A percentile compares a stretch with the other conserved stretches of the same genome.
These are phyloP conservation scores for Calonectria hongkongensis DNA, from an alignment of 2,329 filamentous ascomycete species.

Conservation along the genomic window DNA sequence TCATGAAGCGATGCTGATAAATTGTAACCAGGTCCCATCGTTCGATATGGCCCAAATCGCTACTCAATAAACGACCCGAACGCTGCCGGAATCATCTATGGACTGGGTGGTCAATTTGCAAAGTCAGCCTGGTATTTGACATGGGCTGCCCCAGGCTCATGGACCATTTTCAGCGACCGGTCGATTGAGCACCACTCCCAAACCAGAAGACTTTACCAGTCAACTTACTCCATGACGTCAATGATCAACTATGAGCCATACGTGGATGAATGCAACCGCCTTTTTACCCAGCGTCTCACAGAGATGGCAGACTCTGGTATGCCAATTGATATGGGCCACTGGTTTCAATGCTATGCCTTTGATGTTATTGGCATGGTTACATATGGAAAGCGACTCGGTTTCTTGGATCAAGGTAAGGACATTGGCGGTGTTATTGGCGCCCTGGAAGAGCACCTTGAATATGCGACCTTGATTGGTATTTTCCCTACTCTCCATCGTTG, in stretches of 20 bases:
- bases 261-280: conserved; percentile 57
- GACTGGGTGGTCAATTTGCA: conserved; percentile 54
- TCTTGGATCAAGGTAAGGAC: conserved; percentile 60
- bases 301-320: conserved; percentile 50
- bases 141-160: conserved; percentile 49
- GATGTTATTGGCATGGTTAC: conserved; percentile 63
- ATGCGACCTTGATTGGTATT: conserved; percentile 52
- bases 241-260: conserved; percentile 59
- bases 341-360: conserved; percentile 64
- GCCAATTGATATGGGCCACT: conserved; percentile 57
- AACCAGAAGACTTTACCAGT: conserved; percentile 55
- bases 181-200: conserved; percentile 53
- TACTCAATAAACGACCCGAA: conserved; percentile 66
- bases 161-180: conserved; percentile 57
- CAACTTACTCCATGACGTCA: conserved; percentile 58
- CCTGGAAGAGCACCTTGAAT: conserved; percentile 51
- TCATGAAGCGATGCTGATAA: not conserved
- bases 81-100: conserved; percentile 62
- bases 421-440: conserved; percentile 53
- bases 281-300: conserved; percentile 54
- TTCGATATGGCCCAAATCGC: conserved; percentile 68
- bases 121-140: conserved; percentile 60
- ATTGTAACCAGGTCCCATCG: conserved; percentile 54
- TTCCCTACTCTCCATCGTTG: conserved; percentile 45
- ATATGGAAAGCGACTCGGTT: conserved; percentile 59